These are phyloP conservation scores for Orychophragmus violaceus DNA, from an alignment of 345 rosid species.

Conservation along the genomic window DNA sequence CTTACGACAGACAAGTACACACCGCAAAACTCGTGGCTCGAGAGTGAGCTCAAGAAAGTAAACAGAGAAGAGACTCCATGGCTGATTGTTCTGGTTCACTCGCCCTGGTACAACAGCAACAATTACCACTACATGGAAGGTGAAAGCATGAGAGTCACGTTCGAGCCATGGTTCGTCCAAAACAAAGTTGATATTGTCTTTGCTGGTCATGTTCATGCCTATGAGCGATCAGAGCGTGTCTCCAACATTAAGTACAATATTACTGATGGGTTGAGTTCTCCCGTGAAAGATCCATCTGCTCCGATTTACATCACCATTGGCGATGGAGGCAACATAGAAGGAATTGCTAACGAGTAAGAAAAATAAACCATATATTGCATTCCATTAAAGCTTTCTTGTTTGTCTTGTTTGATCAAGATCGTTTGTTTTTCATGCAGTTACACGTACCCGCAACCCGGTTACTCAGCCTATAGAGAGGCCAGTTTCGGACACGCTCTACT, in stretches of 20 bases:
- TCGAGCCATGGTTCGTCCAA: slow-evolving; percentile 39
- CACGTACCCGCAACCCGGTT: slow-evolving; percentile 45
- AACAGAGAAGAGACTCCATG: slow-evolving; percentile 36
- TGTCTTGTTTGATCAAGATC: neutral
- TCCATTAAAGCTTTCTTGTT: neutral
- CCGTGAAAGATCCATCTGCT: slow-evolving; percentile 41
- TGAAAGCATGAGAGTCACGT: slow-evolving; percentile 44
- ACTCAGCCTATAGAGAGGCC: slow-evolving; percentile 53
- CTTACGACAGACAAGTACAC: slow-evolving; percentile 30
- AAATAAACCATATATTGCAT: neutral
- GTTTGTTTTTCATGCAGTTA: slow-evolving; percentile 13
- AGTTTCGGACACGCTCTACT: slow-evolving; percentile 51
- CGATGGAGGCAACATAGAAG: slow-evolving; percentile 76
- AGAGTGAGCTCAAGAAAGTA: slow-evolving; percentile 31
- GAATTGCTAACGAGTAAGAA: slow-evolving; percentile 43
- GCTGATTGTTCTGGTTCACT: slow-evolving; percentile 27
- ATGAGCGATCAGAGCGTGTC: slow-evolving; percentile 44
- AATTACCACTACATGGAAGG: slow-evolving; percentile 43
- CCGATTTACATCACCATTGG: slow-evolving; percentile 58
- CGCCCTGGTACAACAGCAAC: slow-evolving; percentile 35
- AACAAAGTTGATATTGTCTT: slow-evolving; percentile 44
- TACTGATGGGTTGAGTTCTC: slow-evolving; percentile 41
- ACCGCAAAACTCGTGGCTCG: slow-evolving; percentile 33
- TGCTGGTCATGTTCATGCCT: slow-evolving; percentile 48
- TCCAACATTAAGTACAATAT: slow-evolving; percentile 49